Evolutionary conservation across 352 stramenopile genomes (phyloP).

Genomic region (Phytophthora boehmeriae): DNA sequence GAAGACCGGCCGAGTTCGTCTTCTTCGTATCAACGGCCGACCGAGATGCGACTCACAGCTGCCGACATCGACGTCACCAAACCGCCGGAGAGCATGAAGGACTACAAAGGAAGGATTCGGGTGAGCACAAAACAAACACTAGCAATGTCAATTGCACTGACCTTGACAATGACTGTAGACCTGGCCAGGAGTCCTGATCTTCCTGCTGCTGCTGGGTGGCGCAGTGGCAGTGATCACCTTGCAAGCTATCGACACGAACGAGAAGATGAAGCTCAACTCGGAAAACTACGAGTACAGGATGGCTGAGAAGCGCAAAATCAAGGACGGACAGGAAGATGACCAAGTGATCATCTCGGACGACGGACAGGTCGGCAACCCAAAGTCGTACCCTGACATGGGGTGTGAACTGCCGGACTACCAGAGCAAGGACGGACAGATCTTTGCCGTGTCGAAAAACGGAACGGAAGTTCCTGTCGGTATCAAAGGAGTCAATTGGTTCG

Average conservation of each 20-base stretch:
- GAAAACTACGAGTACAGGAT: conserved; percentile 33
- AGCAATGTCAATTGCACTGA: too few relatives aligned
- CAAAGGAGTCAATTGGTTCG: conserved; percentile 80
- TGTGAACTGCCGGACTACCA: conserved; percentile 66
- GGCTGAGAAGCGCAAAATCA: conserved; percentile 43
- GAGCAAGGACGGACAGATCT: conserved; percentile 61
- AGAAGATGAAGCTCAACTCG: conserved; percentile 23
- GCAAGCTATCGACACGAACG: conserved; percentile 37
- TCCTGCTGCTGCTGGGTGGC: conserved; percentile 46
- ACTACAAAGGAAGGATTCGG: conserved; percentile 78
- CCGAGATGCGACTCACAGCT: conserved; percentile 65
- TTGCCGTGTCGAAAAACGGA: conserved; percentile 53
- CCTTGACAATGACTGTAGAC: conserved; percentile 29
- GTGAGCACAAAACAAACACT: background rate
- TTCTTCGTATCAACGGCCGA: conserved; percentile 30
- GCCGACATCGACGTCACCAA: conserved; percentile 36
- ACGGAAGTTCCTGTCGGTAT: conserved; percentile 59
- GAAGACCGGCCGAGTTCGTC: conserved; percentile 12
- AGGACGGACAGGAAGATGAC: conserved; percentile 40
- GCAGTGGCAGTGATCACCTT: conserved; percentile 47
- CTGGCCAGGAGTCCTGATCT: conserved; percentile 59
- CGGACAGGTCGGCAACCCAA: conserved; percentile 58
- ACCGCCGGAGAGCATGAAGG: conserved; percentile 45
- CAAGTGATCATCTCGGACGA: conserved; percentile 54
- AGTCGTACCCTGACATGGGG: conserved; percentile 51